Percentiles rank a stretch among this genome's conserved stretches.
Conservation (phyloP, 345 rosid genomes). For the Melaleuca alternifolia region DNA sequence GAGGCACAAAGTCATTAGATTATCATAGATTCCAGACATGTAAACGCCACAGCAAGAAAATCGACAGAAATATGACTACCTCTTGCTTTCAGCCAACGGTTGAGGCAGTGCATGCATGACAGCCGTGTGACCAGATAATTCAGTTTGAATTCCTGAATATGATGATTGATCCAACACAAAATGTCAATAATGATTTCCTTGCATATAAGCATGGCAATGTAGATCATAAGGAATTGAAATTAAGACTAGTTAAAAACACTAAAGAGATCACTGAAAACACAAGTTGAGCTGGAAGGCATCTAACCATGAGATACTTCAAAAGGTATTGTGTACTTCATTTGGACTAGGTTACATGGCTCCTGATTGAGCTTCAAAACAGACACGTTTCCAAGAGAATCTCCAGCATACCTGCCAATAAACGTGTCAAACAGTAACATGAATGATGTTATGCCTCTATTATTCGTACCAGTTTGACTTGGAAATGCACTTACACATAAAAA, state of each 20-base stretch:
- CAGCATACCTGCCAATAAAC: constrained; percentile 50
- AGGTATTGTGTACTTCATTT: constrained; percentile 66
- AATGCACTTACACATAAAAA: constrained; percentile 53
- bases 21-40: background rate
- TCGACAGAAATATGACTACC: constrained; percentile 23
- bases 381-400: constrained; percentile 69
- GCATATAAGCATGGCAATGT: background rate
- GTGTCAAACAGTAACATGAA: background rate
- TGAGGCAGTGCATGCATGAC: constrained; percentile 56
- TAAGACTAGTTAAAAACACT: background rate
- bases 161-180: background rate
- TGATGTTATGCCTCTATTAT: background rate
- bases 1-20: background rate
- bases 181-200: background rate
- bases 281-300: background rate
- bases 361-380: constrained; percentile 54
- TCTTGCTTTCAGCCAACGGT: constrained; percentile 74
- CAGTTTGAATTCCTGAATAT: constrained; percentile 42
- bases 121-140: constrained; percentile 38
- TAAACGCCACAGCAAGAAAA: background rate
- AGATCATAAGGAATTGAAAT: background rate
- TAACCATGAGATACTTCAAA: constrained; percentile 65
- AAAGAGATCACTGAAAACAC: background rate
- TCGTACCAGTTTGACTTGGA: background rate
- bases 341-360: constrained; percentile 25